Base-by-base conservation (phyloP, 1,284 basidiomycete genomes). In the Hymenochaete sp. region DNA sequence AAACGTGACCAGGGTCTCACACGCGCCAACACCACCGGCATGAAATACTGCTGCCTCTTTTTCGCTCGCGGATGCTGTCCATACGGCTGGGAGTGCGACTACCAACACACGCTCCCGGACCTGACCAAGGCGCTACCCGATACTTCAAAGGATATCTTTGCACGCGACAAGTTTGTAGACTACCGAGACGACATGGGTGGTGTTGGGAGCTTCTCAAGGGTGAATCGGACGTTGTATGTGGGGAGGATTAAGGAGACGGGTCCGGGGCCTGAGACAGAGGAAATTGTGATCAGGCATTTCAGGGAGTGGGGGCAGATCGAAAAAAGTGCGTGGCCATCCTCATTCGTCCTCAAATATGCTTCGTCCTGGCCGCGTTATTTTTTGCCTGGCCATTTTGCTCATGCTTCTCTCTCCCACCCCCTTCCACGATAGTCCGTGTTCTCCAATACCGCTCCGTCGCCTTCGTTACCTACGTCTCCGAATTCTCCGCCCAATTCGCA, bases 181-280 rank as follows among this genome's bases (percentile, higher is more conserved):
- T 99, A 98, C 67, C 73, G 95, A 53, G 95, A 99, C 62, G 96
- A 99, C 65, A 98, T 99, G 95, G 96, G 95, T 55, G 95, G 95
- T 62, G 95, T 98, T 19, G 95, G 95, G 16, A 91, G 88, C 45
- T 97, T 98, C 67, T 88, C 85, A 58, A 71, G 93, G 32, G 81
- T 92, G 62, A 99, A 98, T 62, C 71, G 93, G 50, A 98, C 96
- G 35, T 63, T 99, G 14, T 99, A 98, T 61, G 80, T 99, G 37
- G 95, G 93, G 2, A 75, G 92, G 52, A 92, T 99, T 54, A 87
- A 86, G 60, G 93, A 96, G 69, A 90, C 83, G 1, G 89, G 89
- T 0, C 82, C 77, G 44, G 90, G 88, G 10, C 70, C 73, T 7
- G 91, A 96, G 63, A 93, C 90, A 16, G 89, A 95, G 64, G 89